phyloP scores from a whole-genome alignment of 2,329 filamentous ascomycete genomes.

The Claviceps fusiformis region DNA sequence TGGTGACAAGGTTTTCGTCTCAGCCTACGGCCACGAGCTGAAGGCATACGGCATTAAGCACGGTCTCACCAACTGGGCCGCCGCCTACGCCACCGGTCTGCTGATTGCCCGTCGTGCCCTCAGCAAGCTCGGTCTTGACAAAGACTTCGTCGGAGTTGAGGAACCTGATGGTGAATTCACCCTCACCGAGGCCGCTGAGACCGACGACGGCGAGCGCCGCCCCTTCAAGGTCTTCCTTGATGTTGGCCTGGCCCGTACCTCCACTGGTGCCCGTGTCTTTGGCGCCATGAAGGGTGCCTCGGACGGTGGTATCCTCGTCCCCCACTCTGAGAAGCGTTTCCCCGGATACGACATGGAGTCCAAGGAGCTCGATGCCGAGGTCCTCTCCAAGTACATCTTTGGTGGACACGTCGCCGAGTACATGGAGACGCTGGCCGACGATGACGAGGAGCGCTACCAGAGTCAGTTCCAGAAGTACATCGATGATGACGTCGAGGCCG shows the following conservation, averaged over 20 bases:
- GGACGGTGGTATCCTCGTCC: constrained; percentile 91
- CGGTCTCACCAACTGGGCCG: constrained; percentile 99
- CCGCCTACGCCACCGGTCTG: constrained; percentile 92
- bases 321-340: constrained; percentile 99
- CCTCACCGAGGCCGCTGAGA: constrained; percentile 87
- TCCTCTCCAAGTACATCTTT: constrained; percentile 98
- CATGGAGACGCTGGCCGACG: constrained; percentile 99
- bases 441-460: constrained; percentile 99
- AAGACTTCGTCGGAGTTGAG: constrained; percentile 89
- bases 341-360: constrained; percentile 93
- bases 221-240: constrained; percentile 99
- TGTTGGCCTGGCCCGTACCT: constrained; percentile 92
- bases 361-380: constrained; percentile 96
- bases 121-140: constrained; percentile 90
- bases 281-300: constrained; percentile 99
- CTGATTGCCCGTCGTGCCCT: constrained; percentile 93
- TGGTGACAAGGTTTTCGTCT: constrained; percentile 90
- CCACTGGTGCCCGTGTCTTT: constrained; percentile 96
- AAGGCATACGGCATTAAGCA: constrained; percentile 94
- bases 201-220: constrained; percentile 81
- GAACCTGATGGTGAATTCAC: constrained; percentile 93
- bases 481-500: constrained; percentile 91
- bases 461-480: constrained; percentile 97
- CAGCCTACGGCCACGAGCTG: constrained; percentile 95
- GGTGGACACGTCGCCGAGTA: constrained; percentile 98